Percentiles rank a stretch among this genome's conserved stretches.
Evolutionary conservation across 2,329 filamentous ascomycete genomes (phyloP).

Genomic region (Furcasterigmium furcatum): DNA sequence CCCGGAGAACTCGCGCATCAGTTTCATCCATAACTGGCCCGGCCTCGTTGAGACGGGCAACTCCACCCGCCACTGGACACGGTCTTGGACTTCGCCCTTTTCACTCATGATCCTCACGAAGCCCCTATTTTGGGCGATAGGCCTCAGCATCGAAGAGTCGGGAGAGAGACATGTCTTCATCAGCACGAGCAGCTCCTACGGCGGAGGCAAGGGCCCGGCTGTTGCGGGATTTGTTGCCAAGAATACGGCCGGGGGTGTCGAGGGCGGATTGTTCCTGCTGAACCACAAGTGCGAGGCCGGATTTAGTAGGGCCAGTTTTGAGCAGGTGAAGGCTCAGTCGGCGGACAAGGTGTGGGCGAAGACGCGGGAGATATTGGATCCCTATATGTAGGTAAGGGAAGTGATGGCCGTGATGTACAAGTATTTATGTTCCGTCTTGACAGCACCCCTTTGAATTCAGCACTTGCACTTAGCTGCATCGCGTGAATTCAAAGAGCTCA

Average conservation of each 20-base stretch:
- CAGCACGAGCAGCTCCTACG: conserved; percentile 6
- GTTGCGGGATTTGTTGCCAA: not conserved
- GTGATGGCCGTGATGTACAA: no score
- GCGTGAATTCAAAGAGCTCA: no score
- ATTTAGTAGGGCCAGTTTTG: not conserved
- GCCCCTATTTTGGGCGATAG: conserved; percentile 7
- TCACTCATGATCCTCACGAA: conserved; percentile 5
- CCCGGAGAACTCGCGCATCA: conserved; percentile 9
- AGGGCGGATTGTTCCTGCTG: conserved; percentile 6
- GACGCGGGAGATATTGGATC: conserved; percentile 10
- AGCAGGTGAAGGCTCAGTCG: conserved; percentile 3
- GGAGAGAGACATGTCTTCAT: conserved; percentile 11
- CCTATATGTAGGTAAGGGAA: no score
- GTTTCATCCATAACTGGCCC: conserved; percentile 25
- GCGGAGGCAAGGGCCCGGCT: conserved; percentile 2
- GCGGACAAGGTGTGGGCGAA: conserved; percentile 9
- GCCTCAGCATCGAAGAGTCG: conserved; percentile 2
- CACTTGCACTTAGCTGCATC: no score
- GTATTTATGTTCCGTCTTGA: no score
- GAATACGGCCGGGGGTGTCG: conserved; percentile 1
- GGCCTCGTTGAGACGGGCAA: conserved; percentile 21
- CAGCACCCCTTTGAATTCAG: no score
- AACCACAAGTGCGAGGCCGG: conserved; percentile 9
- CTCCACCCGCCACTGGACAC: conserved; percentile 3
- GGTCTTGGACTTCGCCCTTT: conserved; percentile 2